Conservation (phyloP, 495 filamentous ascomycete species). For the Pyrenopolyporus hunteri region DNA sequence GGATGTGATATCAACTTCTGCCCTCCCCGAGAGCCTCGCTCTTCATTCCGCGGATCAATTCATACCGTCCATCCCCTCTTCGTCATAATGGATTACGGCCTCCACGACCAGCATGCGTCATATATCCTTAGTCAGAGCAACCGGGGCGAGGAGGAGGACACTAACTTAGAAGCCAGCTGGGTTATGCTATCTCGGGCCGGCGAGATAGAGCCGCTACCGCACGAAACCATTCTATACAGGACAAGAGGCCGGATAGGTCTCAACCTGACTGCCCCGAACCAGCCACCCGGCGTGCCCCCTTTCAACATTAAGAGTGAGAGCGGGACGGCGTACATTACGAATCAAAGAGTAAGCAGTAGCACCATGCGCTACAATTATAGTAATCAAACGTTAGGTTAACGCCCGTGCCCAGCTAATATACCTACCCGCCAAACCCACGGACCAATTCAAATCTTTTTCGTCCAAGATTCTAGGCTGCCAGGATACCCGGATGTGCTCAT, state of each 20-base stretch:
- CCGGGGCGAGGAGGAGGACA: constrained; percentile 44
- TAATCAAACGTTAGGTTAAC: constrained; percentile 7
- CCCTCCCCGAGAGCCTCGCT: constrained; percentile 37
- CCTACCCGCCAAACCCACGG: constrained; percentile 72
- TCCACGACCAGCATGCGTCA: constrained; percentile 54
- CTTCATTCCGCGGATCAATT: constrained; percentile 29
- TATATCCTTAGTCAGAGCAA: constrained; percentile 44
- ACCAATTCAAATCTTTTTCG: constrained; percentile 83
- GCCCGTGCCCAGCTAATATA: constrained; percentile 73
- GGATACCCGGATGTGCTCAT: constrained; percentile 88
- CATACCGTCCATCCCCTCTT: constrained; percentile 6
- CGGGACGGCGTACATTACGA: constrained; percentile 79
- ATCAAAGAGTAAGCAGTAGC: constrained; percentile 71
- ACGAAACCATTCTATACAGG: constrained; percentile 55
- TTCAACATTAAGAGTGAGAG: constrained; percentile 55
- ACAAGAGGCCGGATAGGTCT: constrained; percentile 53
- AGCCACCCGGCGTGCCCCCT: constrained; percentile 51
- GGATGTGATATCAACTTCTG: constrained; percentile 36
- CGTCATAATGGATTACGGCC: constrained; percentile 52
- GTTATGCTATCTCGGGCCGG: constrained; percentile 59
- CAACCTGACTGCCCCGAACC: constrained; percentile 51
- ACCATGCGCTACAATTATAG: background rate
- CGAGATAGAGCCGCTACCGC: constrained; percentile 55
- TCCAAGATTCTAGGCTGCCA: constrained; percentile 82
- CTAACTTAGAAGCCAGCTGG: constrained; percentile 58